A percentile compares a stretch with the other conserved stretches of the same genome.
Conservation (phyloP, 139 green algal genomes). For the Chlorella sp. region DNA sequence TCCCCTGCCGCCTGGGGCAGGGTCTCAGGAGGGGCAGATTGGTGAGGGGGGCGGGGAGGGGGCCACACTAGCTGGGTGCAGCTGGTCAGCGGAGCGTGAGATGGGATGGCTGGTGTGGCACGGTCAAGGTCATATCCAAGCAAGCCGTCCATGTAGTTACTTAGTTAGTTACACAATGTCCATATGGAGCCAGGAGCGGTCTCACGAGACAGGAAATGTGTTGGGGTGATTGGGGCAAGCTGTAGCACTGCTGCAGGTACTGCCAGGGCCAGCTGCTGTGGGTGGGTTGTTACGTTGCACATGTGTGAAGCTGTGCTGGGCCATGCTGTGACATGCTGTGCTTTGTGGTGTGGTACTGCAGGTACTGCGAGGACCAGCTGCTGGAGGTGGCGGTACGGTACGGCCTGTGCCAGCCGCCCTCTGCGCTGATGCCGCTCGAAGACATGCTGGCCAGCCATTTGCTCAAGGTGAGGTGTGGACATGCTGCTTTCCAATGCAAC, state of each 20-base stretch:
- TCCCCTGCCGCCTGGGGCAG: too few relatives aligned
- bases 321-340: neutral
- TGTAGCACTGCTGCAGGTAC: slow-evolving; percentile 15
- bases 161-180: too few relatives aligned
- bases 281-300: neutral
- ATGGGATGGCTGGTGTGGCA: too few relatives aligned
- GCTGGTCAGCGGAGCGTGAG: too few relatives aligned
- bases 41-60: too few relatives aligned
- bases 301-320: neutral
- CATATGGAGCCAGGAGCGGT: too few relatives aligned
- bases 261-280: slow-evolving; percentile 42
- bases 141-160: too few relatives aligned
- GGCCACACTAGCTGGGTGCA: too few relatives aligned
- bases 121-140: too few relatives aligned
- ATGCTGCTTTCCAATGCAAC: neutral
- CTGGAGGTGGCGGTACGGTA: slow-evolving; percentile 26
- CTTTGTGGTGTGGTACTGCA: neutral
- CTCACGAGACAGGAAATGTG: too few relatives aligned
- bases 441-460: slow-evolving; percentile 39
- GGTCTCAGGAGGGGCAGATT: too few relatives aligned
- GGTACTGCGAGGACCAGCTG: slow-evolving; percentile 40
- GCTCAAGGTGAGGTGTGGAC: slow-evolving; percentile 5
- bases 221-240: too few relatives aligned
- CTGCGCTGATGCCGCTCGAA: slow-evolving; percentile 29
- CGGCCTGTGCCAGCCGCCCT: slow-evolving; percentile 44